Base-by-base conservation (phyloP, 306 rosid genomes). In the Betula pendula region DNA sequence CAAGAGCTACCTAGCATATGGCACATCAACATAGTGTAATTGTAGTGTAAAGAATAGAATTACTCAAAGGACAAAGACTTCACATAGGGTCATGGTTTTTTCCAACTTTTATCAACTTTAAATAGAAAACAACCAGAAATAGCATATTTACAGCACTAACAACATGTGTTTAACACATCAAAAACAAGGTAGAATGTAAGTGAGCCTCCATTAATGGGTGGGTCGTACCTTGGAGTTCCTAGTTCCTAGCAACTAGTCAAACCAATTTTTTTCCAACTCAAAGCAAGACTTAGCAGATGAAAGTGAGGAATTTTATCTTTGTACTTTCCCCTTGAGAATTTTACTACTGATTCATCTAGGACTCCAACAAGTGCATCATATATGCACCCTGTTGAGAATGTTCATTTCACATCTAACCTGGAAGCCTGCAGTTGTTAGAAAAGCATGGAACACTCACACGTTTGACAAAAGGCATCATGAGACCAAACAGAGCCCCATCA, bases 401-500 rank as follows among this genome's bases (percentile, higher is more conserved):
- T 25, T 59, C 66, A 59, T 15, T 27, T 59, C 1, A 17, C 17
- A 27, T 59, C 27, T 29, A 70, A 70, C 20, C 17, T 31, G 35
- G n/a, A 47, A 70, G 53, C 38, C n/a, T 49, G 38, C 40, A 50
- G n/a, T 15, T 33, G 43, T 29, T 25, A 60, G 68, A 29, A 60
- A 60, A 31, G 5, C 43, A 74, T 44, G 55, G 48, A 52, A 44
- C 44, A 80, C 91, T 82, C 79, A 82, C 89, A 35, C 50, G 76
- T 78, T 87, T 87, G 75, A 87, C 89, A 12, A 87, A 87, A 72
- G 89, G 91, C 91, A 87, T 87, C 91, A 87, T 85, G 77, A 87
- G 91, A 75, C 91, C 91, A 87, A 87, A 87, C 78, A 87, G 76
- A 62, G 91, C 87, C 60, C 91, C 89, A 17, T 87, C 89, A 73